These are phyloP conservation scores for Arxiozyma heterogenica DNA, from an alignment of 1,139 yeast genomes.

Conservation along the genomic window DNA sequence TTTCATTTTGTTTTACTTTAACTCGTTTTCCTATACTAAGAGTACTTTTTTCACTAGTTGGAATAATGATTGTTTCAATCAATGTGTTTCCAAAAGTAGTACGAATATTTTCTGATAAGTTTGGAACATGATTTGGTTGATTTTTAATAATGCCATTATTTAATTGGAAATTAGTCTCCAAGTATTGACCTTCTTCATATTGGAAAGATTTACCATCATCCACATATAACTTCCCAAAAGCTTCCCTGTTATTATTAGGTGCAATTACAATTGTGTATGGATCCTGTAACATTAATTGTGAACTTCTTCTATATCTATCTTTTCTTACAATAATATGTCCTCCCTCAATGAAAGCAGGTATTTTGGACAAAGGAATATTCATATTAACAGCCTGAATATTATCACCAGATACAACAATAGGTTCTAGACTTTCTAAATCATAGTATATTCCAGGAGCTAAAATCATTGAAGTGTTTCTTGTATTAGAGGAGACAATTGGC, in stretches of 20 bases:
- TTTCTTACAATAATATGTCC: conserved; percentile 66
- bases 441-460: conserved; percentile 63
- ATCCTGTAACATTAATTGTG: conserved; percentile 66
- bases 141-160: conserved; percentile 8
- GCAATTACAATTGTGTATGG: conserved; percentile 76
- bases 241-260: conserved; percentile 41
- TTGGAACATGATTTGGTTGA: neutral
- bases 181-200: conserved; percentile 43
- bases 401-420: conserved; percentile 33
- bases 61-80: conserved; percentile 54
- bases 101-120: conserved; percentile 4
- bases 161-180: conserved; percentile 36
- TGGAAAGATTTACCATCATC: conserved; percentile 78
- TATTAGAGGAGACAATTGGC: conserved; percentile 64
- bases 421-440: conserved; percentile 41
- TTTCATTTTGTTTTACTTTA: conserved; percentile 33
- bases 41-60: conserved; percentile 32
- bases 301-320: conserved; percentile 70
- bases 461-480: conserved; percentile 38
- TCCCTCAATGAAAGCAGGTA: conserved; percentile 69
- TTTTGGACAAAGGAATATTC: conserved; percentile 48
- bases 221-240: conserved; percentile 56
- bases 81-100: conserved; percentile 21
- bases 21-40: conserved; percentile 18
- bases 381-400: conserved; percentile 23